Evolutionary conservation across 129 eudicot genomes (phyloP).

Genomic region (Lactuca sativa): DNA sequence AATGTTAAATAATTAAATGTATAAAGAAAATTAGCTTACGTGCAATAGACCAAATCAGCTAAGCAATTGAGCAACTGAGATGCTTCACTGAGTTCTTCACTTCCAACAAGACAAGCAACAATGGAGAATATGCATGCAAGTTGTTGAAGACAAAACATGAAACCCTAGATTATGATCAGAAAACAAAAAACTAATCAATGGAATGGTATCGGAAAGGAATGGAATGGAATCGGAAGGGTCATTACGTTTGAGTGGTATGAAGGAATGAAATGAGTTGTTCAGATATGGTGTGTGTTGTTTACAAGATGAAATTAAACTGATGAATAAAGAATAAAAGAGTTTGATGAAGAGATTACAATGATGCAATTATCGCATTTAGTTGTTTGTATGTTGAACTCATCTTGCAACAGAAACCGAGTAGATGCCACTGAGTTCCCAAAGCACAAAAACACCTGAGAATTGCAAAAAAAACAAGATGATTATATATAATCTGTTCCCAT

Average conservation of each 20-base stretch:
- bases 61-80: constrained; percentile 78
- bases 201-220: too few relatives aligned
- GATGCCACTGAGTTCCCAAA: constrained; percentile 98
- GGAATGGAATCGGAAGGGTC: too few relatives aligned
- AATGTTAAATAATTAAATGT: not conserved
- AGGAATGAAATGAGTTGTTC: too few relatives aligned
- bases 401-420: constrained; percentile 93
- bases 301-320: too few relatives aligned
- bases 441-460: constrained; percentile 77
- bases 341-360: constrained; percentile 59
- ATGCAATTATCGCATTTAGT: constrained; percentile 97
- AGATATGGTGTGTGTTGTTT: too few relatives aligned
- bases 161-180: constrained; percentile 53
- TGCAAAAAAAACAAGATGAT: not conserved
- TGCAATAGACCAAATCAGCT: constrained; percentile 91
- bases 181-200: constrained; percentile 10
- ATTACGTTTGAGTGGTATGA: too few relatives aligned
- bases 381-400: constrained; percentile 97
- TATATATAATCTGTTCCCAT: not conserved
- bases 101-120: constrained; percentile 86
- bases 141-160: constrained; percentile 98
- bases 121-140: constrained; percentile 91
- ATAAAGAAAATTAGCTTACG: constrained; percentile 46
- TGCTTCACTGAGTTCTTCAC: constrained; percentile 83
- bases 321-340: not conserved